Percentiles rank a stretch among this genome's conserved stretches.
Evolutionary conservation across 1,139 yeast genomes (phyloP).

Genomic region (Kodamaea anthophila): DNA sequence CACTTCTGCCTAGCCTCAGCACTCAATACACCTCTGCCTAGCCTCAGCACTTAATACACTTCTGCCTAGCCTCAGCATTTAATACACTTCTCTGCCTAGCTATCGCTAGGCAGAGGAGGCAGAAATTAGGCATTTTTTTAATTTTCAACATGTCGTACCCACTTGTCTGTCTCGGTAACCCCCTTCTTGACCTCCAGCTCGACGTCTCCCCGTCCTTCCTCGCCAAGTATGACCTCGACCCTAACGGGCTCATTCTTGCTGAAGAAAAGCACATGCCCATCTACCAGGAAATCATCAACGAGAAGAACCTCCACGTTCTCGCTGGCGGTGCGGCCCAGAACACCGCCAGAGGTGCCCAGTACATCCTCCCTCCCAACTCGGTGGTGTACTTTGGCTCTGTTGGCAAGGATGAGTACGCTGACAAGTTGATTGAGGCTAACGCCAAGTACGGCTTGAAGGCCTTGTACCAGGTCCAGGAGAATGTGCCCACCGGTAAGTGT

Average conservation of each 20-base stretch:
- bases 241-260: conserved; percentile 89
- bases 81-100: no score
- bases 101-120: no score
- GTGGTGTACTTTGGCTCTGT: conserved; percentile 96
- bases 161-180: conserved; percentile 49
- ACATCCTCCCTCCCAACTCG: conserved; percentile 71
- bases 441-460: conserved; percentile 82
- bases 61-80: no score
- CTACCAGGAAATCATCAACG: conserved; percentile 66
- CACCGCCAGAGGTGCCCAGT: conserved; percentile 98
- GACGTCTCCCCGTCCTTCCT: conserved; percentile 65
- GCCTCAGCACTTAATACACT: no score
- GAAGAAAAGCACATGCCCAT: conserved; percentile 87
- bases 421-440: conserved; percentile 77
- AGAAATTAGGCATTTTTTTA: background rate
- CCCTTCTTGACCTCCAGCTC: conserved; percentile 84
- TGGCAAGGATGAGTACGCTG: conserved; percentile 86
- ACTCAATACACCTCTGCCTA: no score
- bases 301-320: conserved; percentile 59
- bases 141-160: conserved; percentile 32
- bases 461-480: conserved; percentile 72
- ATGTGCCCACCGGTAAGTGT: conserved; percentile 90
- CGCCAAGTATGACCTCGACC: conserved; percentile 76
- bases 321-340: conserved; percentile 99
- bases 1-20: no score